These are phyloP conservation scores for Fagopyrum homotropicum DNA, from an alignment of 148 eudicot genomes.

Conservation along the genomic window DNA sequence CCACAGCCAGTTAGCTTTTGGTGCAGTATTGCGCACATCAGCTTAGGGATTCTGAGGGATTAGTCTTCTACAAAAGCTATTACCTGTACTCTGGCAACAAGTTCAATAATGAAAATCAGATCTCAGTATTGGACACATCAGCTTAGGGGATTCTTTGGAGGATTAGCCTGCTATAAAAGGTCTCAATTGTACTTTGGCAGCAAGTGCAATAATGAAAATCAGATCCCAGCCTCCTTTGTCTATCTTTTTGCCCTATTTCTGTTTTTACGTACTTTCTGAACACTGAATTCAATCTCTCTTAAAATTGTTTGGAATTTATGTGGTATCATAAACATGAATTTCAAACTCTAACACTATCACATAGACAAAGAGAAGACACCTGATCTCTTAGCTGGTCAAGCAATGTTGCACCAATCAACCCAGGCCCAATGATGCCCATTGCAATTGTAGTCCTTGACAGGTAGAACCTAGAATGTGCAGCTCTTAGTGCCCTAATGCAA, in stretches of 20 bases:
- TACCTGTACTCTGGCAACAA: not conserved
- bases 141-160: too few relatives aligned
- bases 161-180: too few relatives aligned
- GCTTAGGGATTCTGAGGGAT: not conserved
- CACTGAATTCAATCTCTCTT: not conserved
- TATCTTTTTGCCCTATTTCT: not conserved
- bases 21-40: too few relatives aligned
- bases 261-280: not conserved
- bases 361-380: conserved; percentile 27
- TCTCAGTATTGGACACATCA: not conserved
- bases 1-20: too few relatives aligned
- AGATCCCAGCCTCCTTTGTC: not conserved
- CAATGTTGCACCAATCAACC: conserved; percentile 86
- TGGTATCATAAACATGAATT: not conserved
- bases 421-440: conserved; percentile 96
- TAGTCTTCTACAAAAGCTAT: not conserved
- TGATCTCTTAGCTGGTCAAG: conserved; percentile 95
- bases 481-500: conserved; percentile 79
- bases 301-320: not conserved
- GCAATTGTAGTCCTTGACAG: conserved; percentile 87
- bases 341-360: not conserved
- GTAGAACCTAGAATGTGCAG: conserved; percentile 95
- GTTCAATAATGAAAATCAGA: not conserved
- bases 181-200: not conserved
- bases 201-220: not conserved